Evolutionary conservation across 2,329 filamentous ascomycete species (phyloP).

Genomic region (Pseudogymnoascus sp.): DNA sequence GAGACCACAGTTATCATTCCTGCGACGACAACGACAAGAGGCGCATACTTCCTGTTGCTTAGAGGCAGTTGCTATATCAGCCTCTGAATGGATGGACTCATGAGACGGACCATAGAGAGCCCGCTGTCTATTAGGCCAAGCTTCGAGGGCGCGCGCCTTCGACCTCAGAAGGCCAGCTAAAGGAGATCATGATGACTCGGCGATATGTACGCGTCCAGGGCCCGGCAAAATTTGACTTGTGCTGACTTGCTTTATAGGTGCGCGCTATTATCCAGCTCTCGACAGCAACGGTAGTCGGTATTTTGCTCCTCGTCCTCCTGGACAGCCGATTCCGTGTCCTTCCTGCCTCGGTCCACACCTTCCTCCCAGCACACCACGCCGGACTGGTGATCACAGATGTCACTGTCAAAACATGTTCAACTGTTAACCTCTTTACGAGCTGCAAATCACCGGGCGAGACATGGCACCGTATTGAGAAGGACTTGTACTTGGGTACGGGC

Average conservation of each 20-base stretch:
- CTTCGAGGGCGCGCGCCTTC: not conserved
- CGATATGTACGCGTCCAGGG: not conserved
- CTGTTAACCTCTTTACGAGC: constrained; percentile 48
- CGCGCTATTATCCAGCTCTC: constrained; percentile 30
- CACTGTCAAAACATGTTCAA: constrained; percentile 55
- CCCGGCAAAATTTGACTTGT: not conserved
- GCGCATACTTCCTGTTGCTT: constrained; percentile 1
- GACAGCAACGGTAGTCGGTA: constrained; percentile 34
- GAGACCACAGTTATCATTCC: not conserved
- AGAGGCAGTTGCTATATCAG: not conserved
- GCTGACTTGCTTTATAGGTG: constrained; percentile 30
- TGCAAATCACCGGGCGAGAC: constrained; percentile 48
- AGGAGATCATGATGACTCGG: not conserved
- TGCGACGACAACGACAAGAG: not conserved
- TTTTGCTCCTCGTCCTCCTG: constrained; percentile 54
- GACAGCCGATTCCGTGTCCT: constrained; percentile 62
- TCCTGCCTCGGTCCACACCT: constrained; percentile 58
- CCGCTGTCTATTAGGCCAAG: constrained; percentile 4
- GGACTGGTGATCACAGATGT: constrained; percentile 64
- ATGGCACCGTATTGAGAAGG: constrained; percentile 64
- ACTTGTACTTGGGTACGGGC: constrained; percentile 55
- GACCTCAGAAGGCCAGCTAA: not conserved
- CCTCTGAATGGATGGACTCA: constrained; percentile 4
- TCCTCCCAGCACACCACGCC: constrained; percentile 58
- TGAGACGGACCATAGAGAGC: constrained; percentile 4